Percentiles rank a stretch among this genome's conserved stretches.
phyloP scores from a whole-genome alignment of 306 rosid species.

The Dryas octopetala region DNA sequence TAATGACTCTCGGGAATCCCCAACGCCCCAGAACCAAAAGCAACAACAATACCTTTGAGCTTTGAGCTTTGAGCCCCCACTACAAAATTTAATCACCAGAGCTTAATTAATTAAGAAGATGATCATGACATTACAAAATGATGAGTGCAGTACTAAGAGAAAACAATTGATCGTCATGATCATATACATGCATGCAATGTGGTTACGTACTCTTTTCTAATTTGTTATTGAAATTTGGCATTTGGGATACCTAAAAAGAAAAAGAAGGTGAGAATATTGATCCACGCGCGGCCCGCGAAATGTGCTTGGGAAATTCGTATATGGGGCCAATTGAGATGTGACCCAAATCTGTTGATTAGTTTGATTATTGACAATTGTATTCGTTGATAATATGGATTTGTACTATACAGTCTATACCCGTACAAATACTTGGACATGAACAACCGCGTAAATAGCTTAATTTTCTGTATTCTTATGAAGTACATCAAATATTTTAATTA shows the following conservation, averaged over 20 bases:
- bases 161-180: background rate
- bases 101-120: background rate
- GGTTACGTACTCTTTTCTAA: slow-evolving; percentile 5
- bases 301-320: background rate
- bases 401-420: background rate
- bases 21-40: slow-evolving; percentile 14
- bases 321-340: background rate
- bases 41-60: background rate
- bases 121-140: too few species aligned
- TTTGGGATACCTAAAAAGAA: background rate
- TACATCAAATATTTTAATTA: background rate
- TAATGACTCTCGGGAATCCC: slow-evolving; percentile 42
- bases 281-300: too few species aligned
- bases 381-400: background rate
- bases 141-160: background rate
- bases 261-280: background rate
- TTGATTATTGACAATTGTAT: background rate
- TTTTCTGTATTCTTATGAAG: background rate
- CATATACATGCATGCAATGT: background rate
- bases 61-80: background rate
- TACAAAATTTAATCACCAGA: background rate
- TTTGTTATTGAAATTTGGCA: slow-evolving; percentile 11
- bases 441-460: background rate
- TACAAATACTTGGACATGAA: background rate
- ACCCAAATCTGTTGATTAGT: background rate